phyloP scores from a whole-genome alignment of 2,329 filamentous ascomycete genomes.

The Talaromyces sp. region DNA sequence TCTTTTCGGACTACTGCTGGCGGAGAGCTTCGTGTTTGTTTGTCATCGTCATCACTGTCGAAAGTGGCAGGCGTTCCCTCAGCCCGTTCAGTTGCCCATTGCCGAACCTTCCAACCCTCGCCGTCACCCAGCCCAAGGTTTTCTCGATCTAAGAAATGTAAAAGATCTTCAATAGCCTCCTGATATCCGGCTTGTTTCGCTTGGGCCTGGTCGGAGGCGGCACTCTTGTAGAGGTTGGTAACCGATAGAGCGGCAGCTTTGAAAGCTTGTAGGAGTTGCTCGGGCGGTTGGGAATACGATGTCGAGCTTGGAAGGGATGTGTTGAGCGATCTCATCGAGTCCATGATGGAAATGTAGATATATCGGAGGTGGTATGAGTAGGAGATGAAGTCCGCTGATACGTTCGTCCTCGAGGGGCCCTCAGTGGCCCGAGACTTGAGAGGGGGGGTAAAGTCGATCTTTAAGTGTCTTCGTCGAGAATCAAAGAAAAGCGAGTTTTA shows the following conservation, averaged over 20 bases:
- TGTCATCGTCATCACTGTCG: conserved; percentile 45
- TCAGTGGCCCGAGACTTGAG: neutral
- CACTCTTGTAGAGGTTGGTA: conserved; percentile 93
- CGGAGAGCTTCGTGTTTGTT: conserved; percentile 33
- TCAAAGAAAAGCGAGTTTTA: neutral
- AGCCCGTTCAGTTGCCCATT: conserved; percentile 53
- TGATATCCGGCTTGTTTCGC: conserved; percentile 82
- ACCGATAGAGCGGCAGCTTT: conserved; percentile 88
- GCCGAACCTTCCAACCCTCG: conserved; percentile 64
- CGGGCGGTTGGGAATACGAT: conserved; percentile 43
- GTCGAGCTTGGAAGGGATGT: conserved; percentile 55
- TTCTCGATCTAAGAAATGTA: conserved; percentile 79
- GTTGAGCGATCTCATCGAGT: conserved; percentile 61
- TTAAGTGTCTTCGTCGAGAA: neutral
- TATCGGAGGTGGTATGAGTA: neutral
- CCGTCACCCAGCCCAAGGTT: conserved; percentile 74
- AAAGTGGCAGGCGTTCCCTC: conserved; percentile 36
- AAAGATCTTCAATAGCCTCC: conserved; percentile 84
- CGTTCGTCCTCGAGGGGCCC: conserved; percentile 6
- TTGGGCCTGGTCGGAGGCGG: conserved; percentile 70
- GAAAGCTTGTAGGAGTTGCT: conserved; percentile 76
- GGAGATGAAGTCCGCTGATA: neutral
- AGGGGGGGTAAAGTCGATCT: neutral
- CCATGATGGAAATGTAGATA: conserved; percentile 43
- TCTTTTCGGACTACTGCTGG: conserved; percentile 31